phyloP scores from a whole-genome alignment of 164 flowering plant species.

The Magnolia officinalis region DNA sequence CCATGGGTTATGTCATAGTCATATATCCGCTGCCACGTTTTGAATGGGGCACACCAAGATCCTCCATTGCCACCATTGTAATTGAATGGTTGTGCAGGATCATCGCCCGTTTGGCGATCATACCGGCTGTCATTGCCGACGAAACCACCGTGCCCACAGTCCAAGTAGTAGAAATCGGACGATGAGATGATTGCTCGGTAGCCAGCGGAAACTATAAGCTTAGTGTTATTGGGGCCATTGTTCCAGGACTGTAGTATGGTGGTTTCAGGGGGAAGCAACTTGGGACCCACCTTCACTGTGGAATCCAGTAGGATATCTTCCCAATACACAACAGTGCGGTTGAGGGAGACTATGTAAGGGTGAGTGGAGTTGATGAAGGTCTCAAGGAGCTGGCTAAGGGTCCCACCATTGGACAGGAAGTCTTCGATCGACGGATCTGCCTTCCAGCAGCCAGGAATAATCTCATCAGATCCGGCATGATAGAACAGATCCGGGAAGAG shows the following conservation, averaged over 20 bases:
- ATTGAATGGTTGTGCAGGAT: constrained; percentile 21
- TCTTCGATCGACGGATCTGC: constrained; percentile 50
- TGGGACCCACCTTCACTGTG: constrained; percentile 35
- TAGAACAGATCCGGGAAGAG: constrained; percentile 75
- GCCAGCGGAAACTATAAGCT: constrained; percentile 59
- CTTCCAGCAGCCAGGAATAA: constrained; percentile 84
- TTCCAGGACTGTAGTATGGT: constrained; percentile 87
- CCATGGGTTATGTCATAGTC: constrained; percentile 78
- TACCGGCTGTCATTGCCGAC: constrained; percentile 69
- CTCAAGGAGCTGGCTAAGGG: constrained; percentile 69
- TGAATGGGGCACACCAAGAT: constrained; percentile 94
- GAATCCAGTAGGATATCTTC: constrained; percentile 71
- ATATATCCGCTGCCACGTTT: constrained; percentile 84
- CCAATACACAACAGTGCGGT: constrained; percentile 78
- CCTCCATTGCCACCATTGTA: constrained; percentile 49
- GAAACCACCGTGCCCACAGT: constrained; percentile 86
- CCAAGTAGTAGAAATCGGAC: constrained; percentile 76
- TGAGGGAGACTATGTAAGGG: constrained; percentile 59
- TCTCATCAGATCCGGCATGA: constrained; percentile 85
- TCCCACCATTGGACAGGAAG: constrained; percentile 50
- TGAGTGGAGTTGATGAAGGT: constrained; percentile 59
- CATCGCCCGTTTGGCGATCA: constrained; percentile 28
- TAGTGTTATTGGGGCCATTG: constrained; percentile 71
- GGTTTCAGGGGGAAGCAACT: constrained; percentile 45
- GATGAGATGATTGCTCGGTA: constrained; percentile 81